Evolutionary conservation across 257 asterid species (phyloP), one percentile per base, ranked within the genome.

Genomic region (Nicotiana obtusifolia): DNA sequence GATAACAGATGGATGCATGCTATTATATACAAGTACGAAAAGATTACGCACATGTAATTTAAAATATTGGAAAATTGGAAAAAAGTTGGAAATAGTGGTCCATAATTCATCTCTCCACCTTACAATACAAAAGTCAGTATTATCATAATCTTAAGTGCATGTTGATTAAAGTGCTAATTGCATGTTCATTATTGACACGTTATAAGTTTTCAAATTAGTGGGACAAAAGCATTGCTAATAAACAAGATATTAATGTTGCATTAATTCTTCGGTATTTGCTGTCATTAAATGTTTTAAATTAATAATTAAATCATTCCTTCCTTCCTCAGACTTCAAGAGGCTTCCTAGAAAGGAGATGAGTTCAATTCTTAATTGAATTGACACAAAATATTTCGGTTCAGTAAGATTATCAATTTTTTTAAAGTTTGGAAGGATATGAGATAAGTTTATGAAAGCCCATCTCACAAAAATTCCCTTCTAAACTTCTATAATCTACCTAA

Each of bases 21-120:
- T 41, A 8, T 52, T 30, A 52, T 52, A 52, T 52, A 52, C 56
- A 52, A 11, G 15, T 52, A 52, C 56, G 17, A 52, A 52, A 13
- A 2, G 19, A 3, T 4, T 52, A 52, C 5, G 5, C 17, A 4
- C 56, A 52, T 52, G 56, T 3, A 52, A 52, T 13, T 10, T 4
- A 0, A 2, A 13, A 52, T 3, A 10, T 81, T 24, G 35, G 31
- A 13, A 19, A 37, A 49, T 31, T 57, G 6, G 16, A 68, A 85
- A 67, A 81, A 73, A 47, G 78, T 53, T 52, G 49, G 31, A 64
- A 41, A 76, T 76, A 83, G 86, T 79, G 85, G 81, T 76, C 85
- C 85, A 78, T 77, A 80, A 86, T 79, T 78, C 44, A 44, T 20
- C 37, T 47, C 49, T 65, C 85, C 85, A 77, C 91, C 35, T 31